Conservation (phyloP, 495 filamentous ascomycete genomes). For the Hyphodiscus hymeniophilus region DNA sequence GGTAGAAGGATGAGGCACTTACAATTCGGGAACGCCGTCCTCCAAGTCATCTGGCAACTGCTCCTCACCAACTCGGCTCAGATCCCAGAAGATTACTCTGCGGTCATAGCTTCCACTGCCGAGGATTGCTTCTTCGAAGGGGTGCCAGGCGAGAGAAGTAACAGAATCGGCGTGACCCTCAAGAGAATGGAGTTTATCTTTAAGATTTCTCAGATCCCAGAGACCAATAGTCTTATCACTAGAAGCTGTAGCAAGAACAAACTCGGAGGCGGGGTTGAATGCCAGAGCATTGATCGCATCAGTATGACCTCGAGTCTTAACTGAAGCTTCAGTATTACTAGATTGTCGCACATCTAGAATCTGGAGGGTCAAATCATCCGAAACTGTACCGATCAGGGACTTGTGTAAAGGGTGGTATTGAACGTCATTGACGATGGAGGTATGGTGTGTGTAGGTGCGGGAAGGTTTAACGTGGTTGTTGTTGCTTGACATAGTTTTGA, state of each 20-base stretch:
- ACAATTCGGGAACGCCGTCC: conserved; percentile 93
- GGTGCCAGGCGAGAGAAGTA: conserved; percentile 89
- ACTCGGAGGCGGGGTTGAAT: conserved; percentile 85
- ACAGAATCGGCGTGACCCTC: conserved; percentile 83
- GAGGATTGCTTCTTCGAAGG: conserved; percentile 75
- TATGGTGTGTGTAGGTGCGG: conserved; percentile 79
- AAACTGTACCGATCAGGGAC: conserved; percentile 82
- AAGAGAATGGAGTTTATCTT: conserved; percentile 74
- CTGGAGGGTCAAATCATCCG: conserved; percentile 89
- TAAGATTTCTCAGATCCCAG: conserved; percentile 89
- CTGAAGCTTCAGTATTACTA: conserved; percentile 53
- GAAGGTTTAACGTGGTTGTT: conserved; percentile 62
- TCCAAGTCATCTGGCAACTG: conserved; percentile 93
- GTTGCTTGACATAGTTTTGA: conserved; percentile 59
- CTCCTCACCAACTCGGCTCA: conserved; percentile 84
- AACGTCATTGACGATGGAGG: conserved; percentile 90
- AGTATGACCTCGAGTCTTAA: conserved; percentile 59
- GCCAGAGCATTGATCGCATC: conserved; percentile 93
- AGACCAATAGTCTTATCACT: conserved; percentile 90
- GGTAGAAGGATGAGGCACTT: conserved; percentile 30
- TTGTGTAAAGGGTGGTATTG: conserved; percentile 81
- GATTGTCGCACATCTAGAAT: conserved; percentile 74
- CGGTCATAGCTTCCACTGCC: conserved; percentile 89
- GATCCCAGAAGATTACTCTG: conserved; percentile 92
- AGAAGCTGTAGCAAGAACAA: conserved; percentile 82